A percentile compares a stretch with the other conserved stretches of the same genome.
phyloP scores from a whole-genome alignment of 306 rosid species.

The Cicer cuneatum region DNA sequence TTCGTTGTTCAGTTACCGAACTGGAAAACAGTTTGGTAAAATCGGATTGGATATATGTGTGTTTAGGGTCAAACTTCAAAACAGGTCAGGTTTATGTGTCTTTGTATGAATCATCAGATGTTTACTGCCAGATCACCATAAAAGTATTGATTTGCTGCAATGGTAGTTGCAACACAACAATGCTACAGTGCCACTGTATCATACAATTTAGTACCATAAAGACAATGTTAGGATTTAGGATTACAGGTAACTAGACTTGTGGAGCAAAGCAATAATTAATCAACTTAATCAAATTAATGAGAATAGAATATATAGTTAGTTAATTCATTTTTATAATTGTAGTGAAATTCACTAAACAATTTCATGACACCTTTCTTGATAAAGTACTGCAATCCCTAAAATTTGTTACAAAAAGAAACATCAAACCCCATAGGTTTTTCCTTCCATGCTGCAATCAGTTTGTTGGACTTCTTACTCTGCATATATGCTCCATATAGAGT shows the following conservation, averaged over 20 bases:
- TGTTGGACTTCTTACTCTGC: not conserved
- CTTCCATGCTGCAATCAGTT: not conserved
- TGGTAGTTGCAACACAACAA: not conserved
- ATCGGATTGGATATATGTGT: not conserved
- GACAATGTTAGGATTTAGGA: not conserved
- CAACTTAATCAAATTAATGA: not conserved
- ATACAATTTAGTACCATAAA: not conserved
- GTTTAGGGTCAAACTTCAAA: not conserved
- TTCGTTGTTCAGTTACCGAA: not conserved
- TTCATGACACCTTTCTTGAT: not conserved
- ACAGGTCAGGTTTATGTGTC: not conserved
- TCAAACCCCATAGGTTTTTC: not conserved
- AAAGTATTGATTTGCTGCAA: not conserved
- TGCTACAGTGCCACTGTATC: not conserved
- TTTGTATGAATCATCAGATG: not conserved
- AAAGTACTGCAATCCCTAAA: slow-evolving; percentile 15
- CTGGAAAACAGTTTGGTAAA: not conserved
- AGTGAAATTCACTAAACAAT: not conserved
- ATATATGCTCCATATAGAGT: not conserved
- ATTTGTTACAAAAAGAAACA: slow-evolving; percentile 27
- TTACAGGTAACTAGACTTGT: not conserved
- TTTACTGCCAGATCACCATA: not conserved
- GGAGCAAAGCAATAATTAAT: slow-evolving; percentile 6
- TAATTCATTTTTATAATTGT: not conserved
- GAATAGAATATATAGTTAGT: slow-evolving; percentile 6